Base-by-base conservation (phyloP, 371 early-diverging fungal genomes). In the Mucor piriformis region DNA sequence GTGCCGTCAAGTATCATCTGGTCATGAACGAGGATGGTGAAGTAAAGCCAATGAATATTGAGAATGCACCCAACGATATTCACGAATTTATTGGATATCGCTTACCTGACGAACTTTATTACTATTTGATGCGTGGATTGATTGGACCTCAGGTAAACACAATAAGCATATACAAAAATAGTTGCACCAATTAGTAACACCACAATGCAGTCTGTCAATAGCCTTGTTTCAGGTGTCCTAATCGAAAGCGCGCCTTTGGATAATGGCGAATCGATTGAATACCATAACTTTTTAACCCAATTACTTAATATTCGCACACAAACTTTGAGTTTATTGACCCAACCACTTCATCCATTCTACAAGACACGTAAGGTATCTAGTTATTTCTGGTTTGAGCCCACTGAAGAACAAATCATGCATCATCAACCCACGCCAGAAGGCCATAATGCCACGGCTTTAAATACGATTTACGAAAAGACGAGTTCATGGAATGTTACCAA, bases 1-100 rank as follows among this genome's bases (percentile, higher is more conserved):
- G 89, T 63, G 84, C 86, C 0, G 81, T 94, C 58, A 81, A 83
- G 42, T 87, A 90, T 64, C 92, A 93, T 62, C 70, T 90, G 13
- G 78, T 92, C 8, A 69, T 92, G 56, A 83, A 78, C 3, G 82
- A 83, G 34, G 85, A 90, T 34, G 93, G 92, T 13, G 74, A 78
- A 47, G 84, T 91, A 1, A 82, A 79, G 16, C 92, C 93, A 16
- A 70, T 92, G 54, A 86, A 90, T 61, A 59, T 71, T 18, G 88
- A 86, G 7, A 66, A 79, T 18, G 85, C 88, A 27, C 90, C 90
- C 2, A 87, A 80, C 49, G 94, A 94, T 66, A 81, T 94, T 35
- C 94, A 94, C 57, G 91, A 91, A 55, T 85, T 92, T 33, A 87
- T 94, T 55, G 94, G 93, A 10, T 87, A 87, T 62, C 83, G 91